These are phyloP conservation scores for Aspergillus sergii DNA, from an alignment of 2,329 filamentous ascomycete genomes.

Conservation along the genomic window DNA sequence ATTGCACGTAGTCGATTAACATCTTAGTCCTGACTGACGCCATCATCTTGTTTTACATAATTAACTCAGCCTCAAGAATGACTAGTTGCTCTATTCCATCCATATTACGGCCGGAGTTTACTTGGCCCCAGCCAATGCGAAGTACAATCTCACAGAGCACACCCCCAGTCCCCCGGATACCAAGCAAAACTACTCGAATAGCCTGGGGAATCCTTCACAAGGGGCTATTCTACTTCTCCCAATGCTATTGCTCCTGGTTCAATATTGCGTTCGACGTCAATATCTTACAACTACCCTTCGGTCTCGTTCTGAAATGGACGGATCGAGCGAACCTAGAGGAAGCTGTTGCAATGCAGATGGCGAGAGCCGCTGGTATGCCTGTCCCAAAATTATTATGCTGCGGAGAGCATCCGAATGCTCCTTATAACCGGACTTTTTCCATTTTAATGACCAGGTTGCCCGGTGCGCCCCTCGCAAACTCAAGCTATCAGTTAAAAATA, in stretches of 20 bases:
- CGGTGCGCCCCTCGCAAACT: slow-evolving; percentile 34
- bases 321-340: slow-evolving; percentile 41
- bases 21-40: no score
- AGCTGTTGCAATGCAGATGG: slow-evolving; percentile 39
- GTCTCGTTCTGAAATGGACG: slow-evolving; percentile 43
- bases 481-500: slow-evolving; percentile 27
- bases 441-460: slow-evolving; percentile 48
- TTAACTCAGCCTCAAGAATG: no score
- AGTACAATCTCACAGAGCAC: slow-evolving; percentile 23
- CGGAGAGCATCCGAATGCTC: slow-evolving; percentile 32
- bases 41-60: no score
- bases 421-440: slow-evolving; percentile 30
- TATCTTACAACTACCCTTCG: slow-evolving; percentile 41
- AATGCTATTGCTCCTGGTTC: slow-evolving; percentile 35
- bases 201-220: slow-evolving; percentile 35
- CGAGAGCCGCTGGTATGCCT: slow-evolving; percentile 37
- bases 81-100: slow-evolving; percentile 11
- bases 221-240: slow-evolving; percentile 31
- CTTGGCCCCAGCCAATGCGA: slow-evolving; percentile 27
- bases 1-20: no score
- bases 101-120: slow-evolving; percentile 29
- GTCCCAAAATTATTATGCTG: slow-evolving; percentile 37
- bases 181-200: slow-evolving; percentile 20
- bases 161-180: slow-evolving; percentile 25
- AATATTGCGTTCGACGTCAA: slow-evolving; percentile 26